phyloP scores from a whole-genome alignment of 257 asterid genomes.

The Penstemon barbatus region DNA sequence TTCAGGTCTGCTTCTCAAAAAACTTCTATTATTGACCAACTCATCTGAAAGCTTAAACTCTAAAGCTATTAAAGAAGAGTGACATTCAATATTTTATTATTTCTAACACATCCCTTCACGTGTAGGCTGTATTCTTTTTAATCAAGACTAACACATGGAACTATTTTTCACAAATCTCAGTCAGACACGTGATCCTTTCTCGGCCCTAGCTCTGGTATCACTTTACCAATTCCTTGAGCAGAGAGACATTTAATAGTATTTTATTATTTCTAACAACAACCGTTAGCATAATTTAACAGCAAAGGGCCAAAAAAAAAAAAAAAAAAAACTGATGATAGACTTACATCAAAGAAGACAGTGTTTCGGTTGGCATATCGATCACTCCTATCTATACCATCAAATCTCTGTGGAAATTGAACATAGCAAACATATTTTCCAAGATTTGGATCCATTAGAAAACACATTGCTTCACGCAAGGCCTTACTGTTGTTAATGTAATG shows the following conservation, averaged over 20 bases:
- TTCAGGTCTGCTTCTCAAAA: neutral
- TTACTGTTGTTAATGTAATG: conserved; percentile 97
- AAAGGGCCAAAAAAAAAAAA: conserved; percentile 12
- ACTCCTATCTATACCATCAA: conserved; percentile 88
- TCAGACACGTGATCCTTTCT: no score
- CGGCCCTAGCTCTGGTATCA: no score
- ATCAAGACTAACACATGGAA: no score
- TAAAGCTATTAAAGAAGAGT: no score
- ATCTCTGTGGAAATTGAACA: conserved; percentile 97
- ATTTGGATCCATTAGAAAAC: conserved; percentile 96
- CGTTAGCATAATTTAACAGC: neutral
- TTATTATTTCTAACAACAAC: neutral
- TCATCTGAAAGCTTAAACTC: no score
- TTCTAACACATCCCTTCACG: no score
- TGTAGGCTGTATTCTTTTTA: no score
- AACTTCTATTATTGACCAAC: neutral
- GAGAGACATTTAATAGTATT: no score
- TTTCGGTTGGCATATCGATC: conserved; percentile 98
- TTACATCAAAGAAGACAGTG: conserved; percentile 96
- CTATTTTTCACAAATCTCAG: no score
- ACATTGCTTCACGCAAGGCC: conserved; percentile 97
- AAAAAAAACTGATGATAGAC: conserved; percentile 30
- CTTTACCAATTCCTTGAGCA: no score
- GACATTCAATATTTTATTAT: no score
- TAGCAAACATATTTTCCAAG: conserved; percentile 96